Evolutionary conservation across 495 filamentous ascomycete species (phyloP).

Genomic region (Trichoderma parareesei): DNA sequence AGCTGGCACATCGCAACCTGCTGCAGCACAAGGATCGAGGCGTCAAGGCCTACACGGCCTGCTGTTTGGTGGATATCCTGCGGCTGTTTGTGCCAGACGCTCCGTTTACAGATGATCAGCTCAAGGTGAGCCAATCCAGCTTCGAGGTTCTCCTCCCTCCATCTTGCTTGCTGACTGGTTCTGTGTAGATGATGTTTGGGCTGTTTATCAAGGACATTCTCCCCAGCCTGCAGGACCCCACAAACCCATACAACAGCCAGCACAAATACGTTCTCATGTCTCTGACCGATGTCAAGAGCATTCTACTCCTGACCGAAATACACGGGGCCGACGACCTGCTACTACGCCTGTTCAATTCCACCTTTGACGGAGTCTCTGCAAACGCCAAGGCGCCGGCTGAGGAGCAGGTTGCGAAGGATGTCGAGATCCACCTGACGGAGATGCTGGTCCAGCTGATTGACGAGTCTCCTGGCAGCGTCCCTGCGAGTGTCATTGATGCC

Average conservation of each 20-base stretch:
- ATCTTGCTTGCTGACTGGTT: slow-evolving; percentile 1
- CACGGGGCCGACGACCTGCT: slow-evolving; percentile 68
- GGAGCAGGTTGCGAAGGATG: slow-evolving; percentile 77
- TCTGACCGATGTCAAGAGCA: slow-evolving; percentile 86
- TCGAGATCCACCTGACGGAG: slow-evolving; percentile 84
- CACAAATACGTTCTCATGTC: slow-evolving; percentile 85
- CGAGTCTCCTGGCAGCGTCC: slow-evolving; percentile 64
- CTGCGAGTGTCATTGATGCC: slow-evolving; percentile 78
- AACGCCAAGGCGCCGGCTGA: slow-evolving; percentile 63
- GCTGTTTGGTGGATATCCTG: slow-evolving; percentile 90
- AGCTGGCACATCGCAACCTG: slow-evolving; percentile 74
- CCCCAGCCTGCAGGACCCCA: slow-evolving; percentile 77
- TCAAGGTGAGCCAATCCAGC: slow-evolving; percentile 56
- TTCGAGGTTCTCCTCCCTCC: background rate
- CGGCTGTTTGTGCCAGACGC: slow-evolving; percentile 91
- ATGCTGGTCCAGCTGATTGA: slow-evolving; percentile 80
- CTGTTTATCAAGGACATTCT: slow-evolving; percentile 77
- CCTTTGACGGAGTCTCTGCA: slow-evolving; percentile 88
- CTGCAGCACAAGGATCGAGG: slow-evolving; percentile 87
- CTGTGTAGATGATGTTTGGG: slow-evolving; percentile 76
- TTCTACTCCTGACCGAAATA: slow-evolving; percentile 88
- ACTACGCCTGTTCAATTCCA: slow-evolving; percentile 69
- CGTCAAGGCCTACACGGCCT: slow-evolving; percentile 78
- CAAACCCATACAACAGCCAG: slow-evolving; percentile 84
- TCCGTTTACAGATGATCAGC: slow-evolving; percentile 79